Conservation (phyloP, 2,329 filamentous ascomycete genomes). For the Coccinonectria pachysandricola region DNA sequence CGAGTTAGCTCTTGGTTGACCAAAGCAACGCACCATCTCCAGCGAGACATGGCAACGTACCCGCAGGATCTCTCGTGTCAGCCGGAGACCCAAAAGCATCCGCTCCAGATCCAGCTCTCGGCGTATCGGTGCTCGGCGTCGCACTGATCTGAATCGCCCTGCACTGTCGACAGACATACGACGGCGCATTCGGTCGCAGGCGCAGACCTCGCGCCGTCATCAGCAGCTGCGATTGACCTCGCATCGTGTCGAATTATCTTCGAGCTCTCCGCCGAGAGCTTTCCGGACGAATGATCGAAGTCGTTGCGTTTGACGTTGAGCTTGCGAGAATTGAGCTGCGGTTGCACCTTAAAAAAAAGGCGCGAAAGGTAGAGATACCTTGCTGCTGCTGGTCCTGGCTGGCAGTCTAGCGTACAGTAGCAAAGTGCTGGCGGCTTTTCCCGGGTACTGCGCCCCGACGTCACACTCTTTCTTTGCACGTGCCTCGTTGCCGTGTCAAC, state of each 20-base stretch:
- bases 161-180: slow-evolving; percentile 44
- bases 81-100: slow-evolving; percentile 46
- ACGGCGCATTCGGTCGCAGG: slow-evolving; percentile 17
- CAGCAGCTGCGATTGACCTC: slow-evolving; percentile 31
- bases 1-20: too few relatives aligned
- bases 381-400: slow-evolving; percentile 2
- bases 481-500: slow-evolving; percentile 21
- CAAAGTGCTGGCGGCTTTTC: slow-evolving; percentile 21
- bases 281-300: too few relatives aligned
- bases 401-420: too few relatives aligned
- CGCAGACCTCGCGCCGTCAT: slow-evolving; percentile 24
- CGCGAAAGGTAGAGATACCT: neutral
- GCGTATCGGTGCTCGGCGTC: slow-evolving; percentile 46
- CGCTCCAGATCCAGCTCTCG: slow-evolving; percentile 32
- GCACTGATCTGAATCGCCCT: slow-evolving; percentile 54
- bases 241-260: slow-evolving; percentile 26
- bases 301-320: neutral
- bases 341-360: neutral
- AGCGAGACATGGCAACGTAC: slow-evolving; percentile 24
- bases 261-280: neutral
- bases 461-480: slow-evolving; percentile 17
- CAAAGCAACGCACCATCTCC: slow-evolving; percentile 1
- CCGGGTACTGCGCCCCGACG: slow-evolving; percentile 20
- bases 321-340: too few relatives aligned
- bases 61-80: slow-evolving; percentile 38